These are phyloP conservation scores for Gracilariopsis chorda DNA, from an alignment of 23 red algal species.

Conservation along the genomic window DNA sequence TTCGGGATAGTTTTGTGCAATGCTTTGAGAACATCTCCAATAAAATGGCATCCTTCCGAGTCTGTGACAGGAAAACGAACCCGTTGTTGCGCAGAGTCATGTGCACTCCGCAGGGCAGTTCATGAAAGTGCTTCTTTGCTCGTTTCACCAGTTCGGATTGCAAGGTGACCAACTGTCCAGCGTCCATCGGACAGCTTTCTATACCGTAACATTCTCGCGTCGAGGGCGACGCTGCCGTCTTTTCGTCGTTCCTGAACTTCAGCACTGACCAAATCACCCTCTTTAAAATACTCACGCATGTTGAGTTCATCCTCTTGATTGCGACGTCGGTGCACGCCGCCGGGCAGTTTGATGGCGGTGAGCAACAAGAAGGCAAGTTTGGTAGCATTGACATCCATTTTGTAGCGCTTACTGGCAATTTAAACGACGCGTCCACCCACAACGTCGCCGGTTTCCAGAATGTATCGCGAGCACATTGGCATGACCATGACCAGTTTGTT, in stretches of 20 bases:
- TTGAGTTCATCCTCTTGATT: conserved; percentile 94
- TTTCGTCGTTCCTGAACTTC: conserved; percentile 92
- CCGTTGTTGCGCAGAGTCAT: conserved; percentile 91
- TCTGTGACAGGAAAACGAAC: conserved; percentile 81
- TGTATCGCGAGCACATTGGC: conserved; percentile 79
- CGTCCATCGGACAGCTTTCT: conserved; percentile 56
- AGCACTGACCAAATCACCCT: conserved; percentile 88
- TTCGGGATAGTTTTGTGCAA: too few species aligned
- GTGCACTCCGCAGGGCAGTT: conserved; percentile 59
- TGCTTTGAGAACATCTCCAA: too few species aligned
- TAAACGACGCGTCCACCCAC: conserved; percentile 87
- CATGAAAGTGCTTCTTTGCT: conserved; percentile 80
- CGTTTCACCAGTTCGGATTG: conserved; percentile 80
- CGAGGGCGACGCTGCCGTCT: conserved; percentile 86
- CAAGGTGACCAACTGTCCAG: conserved; percentile 71
- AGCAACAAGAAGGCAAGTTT: conserved; percentile 82
- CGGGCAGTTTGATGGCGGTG: conserved; percentile 86
- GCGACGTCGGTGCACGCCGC: conserved; percentile 85
- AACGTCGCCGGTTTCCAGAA: conserved; percentile 94
- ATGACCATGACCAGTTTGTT: conserved; percentile 95
- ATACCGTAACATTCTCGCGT: conserved; percentile 80
- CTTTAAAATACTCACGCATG: conserved; percentile 86
- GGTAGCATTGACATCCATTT: conserved; percentile 77
- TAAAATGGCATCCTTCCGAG: background rate
- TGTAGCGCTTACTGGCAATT: conserved; percentile 71